Evolutionary conservation across 2,329 filamentous ascomycete genomes (phyloP).

Genomic region (Colletotrichum karsti): DNA sequence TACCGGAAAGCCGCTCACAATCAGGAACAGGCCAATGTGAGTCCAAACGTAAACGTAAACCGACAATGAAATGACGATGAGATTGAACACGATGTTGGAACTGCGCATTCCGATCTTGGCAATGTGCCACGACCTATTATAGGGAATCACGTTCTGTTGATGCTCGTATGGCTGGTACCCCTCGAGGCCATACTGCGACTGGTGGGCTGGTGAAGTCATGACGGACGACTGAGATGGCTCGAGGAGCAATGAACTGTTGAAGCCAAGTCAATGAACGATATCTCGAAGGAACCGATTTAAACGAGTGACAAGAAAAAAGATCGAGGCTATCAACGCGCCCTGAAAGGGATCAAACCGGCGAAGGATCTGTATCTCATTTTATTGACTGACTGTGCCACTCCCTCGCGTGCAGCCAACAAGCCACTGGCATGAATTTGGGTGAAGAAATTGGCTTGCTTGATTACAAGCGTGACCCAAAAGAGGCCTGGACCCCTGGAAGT

Average conservation of each 20-base stretch:
- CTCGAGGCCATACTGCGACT: constrained; percentile 14
- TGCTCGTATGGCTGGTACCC: constrained; percentile 5
- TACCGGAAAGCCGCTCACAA: constrained; percentile 4
- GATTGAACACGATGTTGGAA: constrained; percentile 34
- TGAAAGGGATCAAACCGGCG: neutral
- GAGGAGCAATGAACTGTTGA: neutral
- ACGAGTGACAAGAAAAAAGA: neutral
- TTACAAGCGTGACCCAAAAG: neutral
- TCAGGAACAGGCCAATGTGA: neutral
- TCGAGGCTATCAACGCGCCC: neutral
- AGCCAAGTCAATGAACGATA: neutral
- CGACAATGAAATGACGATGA: constrained; percentile 28
- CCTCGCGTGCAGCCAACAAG: constrained; percentile 1
- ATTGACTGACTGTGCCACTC: constrained; percentile 16
- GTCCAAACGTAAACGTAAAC: neutral
- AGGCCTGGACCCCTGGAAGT: neutral
- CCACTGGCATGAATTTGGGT: neutral
- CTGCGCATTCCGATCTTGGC: constrained; percentile 41
- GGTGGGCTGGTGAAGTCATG: neutral
- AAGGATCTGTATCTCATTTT: constrained; percentile 15
- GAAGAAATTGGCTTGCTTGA: neutral
- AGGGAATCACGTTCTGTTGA: constrained; percentile 9
- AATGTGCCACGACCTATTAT: constrained; percentile 35
- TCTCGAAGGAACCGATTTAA: neutral
- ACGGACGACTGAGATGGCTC: neutral